phyloP scores from a whole-genome alignment of 441 rosid species.

The Pelargonium citronellum region DNA sequence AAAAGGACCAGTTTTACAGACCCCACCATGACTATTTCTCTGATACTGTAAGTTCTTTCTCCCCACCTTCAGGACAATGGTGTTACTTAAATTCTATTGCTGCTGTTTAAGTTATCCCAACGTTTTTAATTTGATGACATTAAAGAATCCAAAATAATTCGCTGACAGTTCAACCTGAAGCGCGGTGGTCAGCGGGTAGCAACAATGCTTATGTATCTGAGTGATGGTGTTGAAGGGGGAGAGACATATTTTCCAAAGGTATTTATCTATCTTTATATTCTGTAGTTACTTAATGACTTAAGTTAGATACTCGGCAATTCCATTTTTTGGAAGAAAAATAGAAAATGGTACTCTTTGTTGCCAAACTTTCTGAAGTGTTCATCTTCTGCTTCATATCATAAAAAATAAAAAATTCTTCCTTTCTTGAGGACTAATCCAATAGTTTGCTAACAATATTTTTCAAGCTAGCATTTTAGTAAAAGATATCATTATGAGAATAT shows the following conservation, averaged over 20 bases:
- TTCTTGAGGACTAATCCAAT: no score
- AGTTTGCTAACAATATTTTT: neutral
- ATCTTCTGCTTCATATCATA: no score
- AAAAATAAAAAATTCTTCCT: no score
- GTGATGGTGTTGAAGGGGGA: slow-evolving; percentile 84
- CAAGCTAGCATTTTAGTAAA: neutral
- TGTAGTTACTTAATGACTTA: neutral
- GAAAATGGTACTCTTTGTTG: no score
- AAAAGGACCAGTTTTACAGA: slow-evolving; percentile 72
- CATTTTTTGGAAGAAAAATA: no score
- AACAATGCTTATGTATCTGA: slow-evolving; percentile 88
- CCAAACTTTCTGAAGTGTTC: no score
- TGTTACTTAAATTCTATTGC: neutral
- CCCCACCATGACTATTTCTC: slow-evolving; percentile 94
- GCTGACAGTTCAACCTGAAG: slow-evolving; percentile 68
- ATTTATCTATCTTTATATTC: slow-evolving; percentile 15
- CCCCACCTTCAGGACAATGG: neutral
- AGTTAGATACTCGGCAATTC: no score
- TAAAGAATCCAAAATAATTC: slow-evolving; percentile 6
- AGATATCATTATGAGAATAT: neutral
- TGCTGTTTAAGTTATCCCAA: neutral
- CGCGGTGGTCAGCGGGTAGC: slow-evolving; percentile 93
- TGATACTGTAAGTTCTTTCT: slow-evolving; percentile 58
- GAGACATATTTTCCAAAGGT: slow-evolving; percentile 95
- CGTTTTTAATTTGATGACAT: neutral